Conservation (phyloP, 371 early-diverging fungal species). For the Zancudomyces culisetae region DNA sequence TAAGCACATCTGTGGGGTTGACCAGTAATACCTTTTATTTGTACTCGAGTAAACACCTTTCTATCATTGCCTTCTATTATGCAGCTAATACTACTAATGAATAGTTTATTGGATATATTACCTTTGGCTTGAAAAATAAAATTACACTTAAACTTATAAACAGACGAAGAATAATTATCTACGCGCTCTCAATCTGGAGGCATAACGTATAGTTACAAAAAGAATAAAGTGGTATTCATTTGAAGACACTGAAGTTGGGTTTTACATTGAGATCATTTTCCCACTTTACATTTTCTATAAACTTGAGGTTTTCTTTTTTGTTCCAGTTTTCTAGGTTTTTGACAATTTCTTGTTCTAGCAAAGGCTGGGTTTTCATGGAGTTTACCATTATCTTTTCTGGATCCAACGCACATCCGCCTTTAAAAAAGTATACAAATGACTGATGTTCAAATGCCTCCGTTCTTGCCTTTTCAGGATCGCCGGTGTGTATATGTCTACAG, state of each 20-base stretch:
- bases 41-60: too few species aligned
- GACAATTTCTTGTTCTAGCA: constrained; percentile 26
- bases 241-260: constrained; percentile 24
- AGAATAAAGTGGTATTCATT: too few species aligned
- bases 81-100: too few species aligned
- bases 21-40: too few species aligned
- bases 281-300: constrained; percentile 25
- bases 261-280: constrained; percentile 21
- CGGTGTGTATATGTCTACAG: constrained; percentile 21
- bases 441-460: constrained; percentile 26
- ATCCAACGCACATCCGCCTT: constrained; percentile 21
- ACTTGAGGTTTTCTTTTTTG: constrained; percentile 22
- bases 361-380: constrained; percentile 22
- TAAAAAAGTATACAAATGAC: constrained; percentile 26
- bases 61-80: too few species aligned
- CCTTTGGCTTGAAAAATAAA: too few species aligned
- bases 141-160: too few species aligned
- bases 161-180: too few species aligned
- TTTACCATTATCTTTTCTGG: constrained; percentile 24
- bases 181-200: too few species aligned
- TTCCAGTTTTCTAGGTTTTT: constrained; percentile 24
- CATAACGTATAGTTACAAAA: too few species aligned
- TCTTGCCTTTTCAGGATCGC: constrained; percentile 24
- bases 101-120: too few species aligned
- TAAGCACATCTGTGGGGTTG: too few species aligned